Evolutionary conservation across 805 yeast genomes (phyloP), one percentile per base, ranked within the genome.

Genomic region (Wickerhamomyces bisporus): DNA sequence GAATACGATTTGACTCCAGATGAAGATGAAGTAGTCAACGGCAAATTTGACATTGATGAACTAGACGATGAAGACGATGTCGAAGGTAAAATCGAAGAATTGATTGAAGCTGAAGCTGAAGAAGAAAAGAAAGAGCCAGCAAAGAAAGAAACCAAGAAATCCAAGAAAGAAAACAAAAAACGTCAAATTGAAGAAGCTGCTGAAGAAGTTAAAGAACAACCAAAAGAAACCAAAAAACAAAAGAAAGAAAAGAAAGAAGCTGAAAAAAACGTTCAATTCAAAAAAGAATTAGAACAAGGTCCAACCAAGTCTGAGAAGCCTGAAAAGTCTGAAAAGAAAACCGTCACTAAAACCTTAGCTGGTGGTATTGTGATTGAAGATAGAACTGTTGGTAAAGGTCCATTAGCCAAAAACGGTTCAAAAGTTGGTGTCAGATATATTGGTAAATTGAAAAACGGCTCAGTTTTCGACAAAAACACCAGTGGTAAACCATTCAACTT

Each of bases 321-420:
- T n/a, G n/a, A n/a, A n/a, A n/a, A n/a, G n/a, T n/a, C 57, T 33
- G 48, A 45, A 47, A 72, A 74, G 66, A 79, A 79, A 60, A 75
- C 74, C 64, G 74, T 83, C 51, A 75, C 85, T 54, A 81, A 81
- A 71, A 83, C 85, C 39, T 75, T 93, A 49, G 82, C 85, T 60
- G 98, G 98, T 55, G 98, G 97, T 60, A 87, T 93, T 53, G 70
- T 84, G 44, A 70, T 88, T 58, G 98, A 93, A 74, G 98, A 93
- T 72, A 83, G 95, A 66, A 79, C 82, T 45, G 64, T 73, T 42
- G 98, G 98, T 58, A 76, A 78, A 42, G 99, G 98, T 45, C 79
- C 86, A 54, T 71, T 72, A 47, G 95, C 95, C 61, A 89, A 88
- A 73, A 71, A 75, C 54, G 95, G 96, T 44, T 76, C 85, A 70